Evolutionary conservation across 129 eudicot species (phyloP).

Genomic region (Helianthus tuberosus): DNA sequence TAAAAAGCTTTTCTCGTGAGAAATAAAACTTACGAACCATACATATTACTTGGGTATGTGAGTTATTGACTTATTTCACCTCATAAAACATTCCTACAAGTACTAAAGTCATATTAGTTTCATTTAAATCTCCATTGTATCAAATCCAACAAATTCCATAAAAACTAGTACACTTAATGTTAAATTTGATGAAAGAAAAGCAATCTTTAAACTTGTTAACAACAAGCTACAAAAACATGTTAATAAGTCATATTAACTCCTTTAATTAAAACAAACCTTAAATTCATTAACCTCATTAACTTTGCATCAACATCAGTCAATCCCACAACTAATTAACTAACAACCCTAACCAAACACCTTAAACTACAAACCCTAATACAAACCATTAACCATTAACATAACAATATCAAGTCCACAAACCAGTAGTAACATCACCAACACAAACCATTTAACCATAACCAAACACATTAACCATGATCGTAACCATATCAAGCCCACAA

Average conservation of each 20-base stretch:
- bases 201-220: background rate
- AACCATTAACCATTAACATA: too few species aligned
- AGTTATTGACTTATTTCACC: background rate
- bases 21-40: background rate
- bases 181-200: background rate
- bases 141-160: background rate
- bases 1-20: background rate
- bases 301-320: background rate
- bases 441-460: background rate
- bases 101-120: background rate
- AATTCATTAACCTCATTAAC: background rate
- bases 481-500: background rate
- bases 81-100: background rate
- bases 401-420: too few species aligned
- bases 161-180: background rate
- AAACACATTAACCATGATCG: background rate
- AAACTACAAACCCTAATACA: too few species aligned
- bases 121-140: background rate
- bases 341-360: background rate
- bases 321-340: background rate
- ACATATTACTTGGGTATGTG: background rate
- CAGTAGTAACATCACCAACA: slow-evolving; percentile 3
- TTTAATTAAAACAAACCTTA: background rate
- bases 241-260: background rate
- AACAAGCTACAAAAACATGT: background rate